Evolutionary conservation across 192 early-diverging fungal species (phyloP).

Genomic region (Dissophora ornata): DNA sequence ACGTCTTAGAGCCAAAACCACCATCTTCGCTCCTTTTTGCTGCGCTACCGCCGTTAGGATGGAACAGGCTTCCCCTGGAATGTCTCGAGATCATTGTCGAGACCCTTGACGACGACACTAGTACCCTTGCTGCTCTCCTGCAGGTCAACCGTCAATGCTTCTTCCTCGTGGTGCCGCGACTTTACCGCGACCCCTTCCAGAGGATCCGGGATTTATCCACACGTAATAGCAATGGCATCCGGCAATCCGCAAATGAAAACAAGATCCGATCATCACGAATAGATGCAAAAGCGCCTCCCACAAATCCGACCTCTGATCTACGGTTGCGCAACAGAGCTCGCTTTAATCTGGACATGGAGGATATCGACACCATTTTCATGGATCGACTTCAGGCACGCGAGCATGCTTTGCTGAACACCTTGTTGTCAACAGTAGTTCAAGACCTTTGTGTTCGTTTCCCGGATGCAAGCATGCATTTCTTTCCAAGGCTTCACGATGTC

Average conservation of each 20-base stretch:
- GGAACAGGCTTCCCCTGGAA: conserved; percentile 19
- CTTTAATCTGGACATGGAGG: not conserved
- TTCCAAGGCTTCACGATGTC: not conserved
- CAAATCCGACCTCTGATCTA: too few relatives aligned
- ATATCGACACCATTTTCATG: not conserved
- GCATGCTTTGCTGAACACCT: not conserved
- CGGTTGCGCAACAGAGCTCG: too few relatives aligned
- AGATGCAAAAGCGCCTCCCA: too few relatives aligned
- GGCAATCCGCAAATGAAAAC: not conserved
- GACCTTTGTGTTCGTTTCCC: conserved; percentile 20
- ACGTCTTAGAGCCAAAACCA: too few relatives aligned
- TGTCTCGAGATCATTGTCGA: conserved; percentile 18
- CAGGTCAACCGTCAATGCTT: conserved; percentile 36
- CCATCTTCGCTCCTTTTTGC: too few relatives aligned
- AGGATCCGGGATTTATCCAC: conserved; percentile 9
- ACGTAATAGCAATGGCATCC: conserved; percentile 4
- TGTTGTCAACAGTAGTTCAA: conserved; percentile 10
- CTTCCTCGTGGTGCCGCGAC: conserved; percentile 13
- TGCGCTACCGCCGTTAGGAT: not conserved
- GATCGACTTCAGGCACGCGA: conserved; percentile 1
- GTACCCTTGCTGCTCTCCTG: conserved; percentile 15
- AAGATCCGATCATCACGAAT: too few relatives aligned
- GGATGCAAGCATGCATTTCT: not conserved
- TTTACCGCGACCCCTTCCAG: conserved; percentile 25
- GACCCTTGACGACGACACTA: conserved; percentile 12